Percentiles rank a stretch among this genome's conserved stretches.
These are phyloP conservation scores for Plasmodium malariae DNA, from an alignment of 169 alveolate species.

Conservation along the genomic window DNA sequence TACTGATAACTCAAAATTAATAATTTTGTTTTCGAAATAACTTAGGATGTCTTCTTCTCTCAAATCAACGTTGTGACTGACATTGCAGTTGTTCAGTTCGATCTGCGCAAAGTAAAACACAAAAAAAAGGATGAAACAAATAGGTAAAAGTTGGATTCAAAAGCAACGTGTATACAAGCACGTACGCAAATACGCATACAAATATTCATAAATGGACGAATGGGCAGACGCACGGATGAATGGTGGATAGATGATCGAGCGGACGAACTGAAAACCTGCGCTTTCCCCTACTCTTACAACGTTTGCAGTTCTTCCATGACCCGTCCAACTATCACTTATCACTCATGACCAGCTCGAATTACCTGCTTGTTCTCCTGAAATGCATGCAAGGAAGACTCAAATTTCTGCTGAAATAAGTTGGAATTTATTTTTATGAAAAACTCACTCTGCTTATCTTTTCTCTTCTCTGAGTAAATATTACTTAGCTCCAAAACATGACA, in stretches of 20 bases:
- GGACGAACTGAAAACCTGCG: no score
- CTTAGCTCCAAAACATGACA: conserved; percentile 67
- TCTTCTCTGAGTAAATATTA: conserved; percentile 62
- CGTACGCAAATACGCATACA: no score
- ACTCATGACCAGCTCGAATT: no score
- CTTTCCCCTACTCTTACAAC: no score
- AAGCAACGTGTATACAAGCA: no score
- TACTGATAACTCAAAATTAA: conserved; percentile 3
- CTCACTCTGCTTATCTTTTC: conserved; percentile 28
- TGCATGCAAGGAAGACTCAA: conserved; percentile 18
- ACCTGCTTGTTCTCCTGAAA: conserved; percentile 48
- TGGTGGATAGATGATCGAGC: no score
- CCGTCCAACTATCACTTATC: no score
- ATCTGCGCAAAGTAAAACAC: conserved; percentile 14
- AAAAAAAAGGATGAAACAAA: background rate
- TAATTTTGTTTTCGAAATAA: conserved; percentile 8
- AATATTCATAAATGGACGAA: no score
- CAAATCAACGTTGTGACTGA: conserved; percentile 19
- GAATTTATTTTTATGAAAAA: conserved; percentile 59
- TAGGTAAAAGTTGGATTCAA: no score
- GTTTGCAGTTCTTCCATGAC: no score
- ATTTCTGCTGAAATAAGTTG: background rate
- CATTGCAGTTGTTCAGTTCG: conserved; percentile 48
- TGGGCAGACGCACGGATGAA: no score
- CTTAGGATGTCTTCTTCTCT: conserved; percentile 1